These are phyloP conservation scores for Psilocybe mexicana DNA, from an alignment of 1,284 basidiomycete genomes.

Conservation along the genomic window DNA sequence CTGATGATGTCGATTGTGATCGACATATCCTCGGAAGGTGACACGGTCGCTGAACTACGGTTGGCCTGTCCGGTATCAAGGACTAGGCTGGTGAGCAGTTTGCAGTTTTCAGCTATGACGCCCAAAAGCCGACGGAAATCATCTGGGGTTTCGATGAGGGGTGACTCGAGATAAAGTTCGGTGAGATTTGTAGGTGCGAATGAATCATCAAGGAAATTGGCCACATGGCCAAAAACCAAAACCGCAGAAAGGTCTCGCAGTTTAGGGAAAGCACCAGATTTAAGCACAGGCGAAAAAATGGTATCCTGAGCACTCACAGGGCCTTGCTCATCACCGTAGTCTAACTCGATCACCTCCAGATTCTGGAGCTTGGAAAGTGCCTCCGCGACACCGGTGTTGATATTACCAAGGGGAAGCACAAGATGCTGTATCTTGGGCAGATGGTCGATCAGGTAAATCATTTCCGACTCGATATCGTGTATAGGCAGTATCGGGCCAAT, in stretches of 20 bases:
- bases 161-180: slow-evolving; percentile 49
- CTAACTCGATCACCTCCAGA: slow-evolving; percentile 51
- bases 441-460: slow-evolving; percentile 38
- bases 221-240: slow-evolving; percentile 43
- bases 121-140: slow-evolving; percentile 44
- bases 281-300: slow-evolving; percentile 43
- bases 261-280: slow-evolving; percentile 52
- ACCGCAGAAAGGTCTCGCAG: slow-evolving; percentile 55
- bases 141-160: slow-evolving; percentile 40
- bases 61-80: slow-evolving; percentile 34
- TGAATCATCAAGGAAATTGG: slow-evolving; percentile 43
- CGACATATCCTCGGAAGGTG: slow-evolving; percentile 15
- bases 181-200: slow-evolving; percentile 51
- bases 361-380: slow-evolving; percentile 45
- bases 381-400: slow-evolving; percentile 48
- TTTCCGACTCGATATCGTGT: slow-evolving; percentile 35
- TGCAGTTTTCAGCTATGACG: slow-evolving; percentile 47
- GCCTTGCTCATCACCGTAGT: slow-evolving; percentile 43
- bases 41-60: background rate
- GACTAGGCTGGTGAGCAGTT: slow-evolving; percentile 42
- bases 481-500: slow-evolving; percentile 42
- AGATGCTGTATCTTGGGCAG: slow-evolving; percentile 50
- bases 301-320: slow-evolving; percentile 41
- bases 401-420: slow-evolving; percentile 49
- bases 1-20: slow-evolving; percentile 49